A percentile compares a stretch with the other conserved stretches of the same genome.
Conservation (phyloP, 208 protist species). For the Strigomonas culicis region DNA sequence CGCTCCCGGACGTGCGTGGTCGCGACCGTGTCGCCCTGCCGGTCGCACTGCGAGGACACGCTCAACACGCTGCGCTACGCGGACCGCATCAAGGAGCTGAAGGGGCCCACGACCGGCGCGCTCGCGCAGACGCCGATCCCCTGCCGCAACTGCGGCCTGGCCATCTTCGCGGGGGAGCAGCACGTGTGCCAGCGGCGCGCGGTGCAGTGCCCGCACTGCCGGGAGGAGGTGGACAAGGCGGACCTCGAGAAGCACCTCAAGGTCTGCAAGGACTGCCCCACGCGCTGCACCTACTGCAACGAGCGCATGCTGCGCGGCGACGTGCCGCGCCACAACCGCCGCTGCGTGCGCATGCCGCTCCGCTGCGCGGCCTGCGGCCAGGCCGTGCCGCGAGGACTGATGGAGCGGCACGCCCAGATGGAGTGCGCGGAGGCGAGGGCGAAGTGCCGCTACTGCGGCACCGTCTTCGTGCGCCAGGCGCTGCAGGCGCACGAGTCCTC, state of each 20-base stretch:
- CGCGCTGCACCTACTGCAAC: constrained; percentile 68
- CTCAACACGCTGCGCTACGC: constrained; percentile 98
- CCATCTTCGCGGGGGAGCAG: constrained; percentile 58
- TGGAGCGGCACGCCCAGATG: constrained; percentile 50
- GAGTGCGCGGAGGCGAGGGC: constrained; percentile 55
- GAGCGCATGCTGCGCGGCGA: constrained; percentile 63
- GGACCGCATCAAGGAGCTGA: constrained; percentile 91
- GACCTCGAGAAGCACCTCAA: constrained; percentile 63
- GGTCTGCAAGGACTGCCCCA: constrained; percentile 62
- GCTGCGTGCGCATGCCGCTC: constrained; percentile 47
- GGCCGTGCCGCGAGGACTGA: constrained; percentile 37
- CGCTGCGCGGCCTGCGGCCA: constrained; percentile 55
- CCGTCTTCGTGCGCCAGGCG: constrained; percentile 28
- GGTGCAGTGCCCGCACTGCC: constrained; percentile 66
- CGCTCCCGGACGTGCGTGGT: constrained; percentile 92
- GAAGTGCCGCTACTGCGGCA: constrained; percentile 73
- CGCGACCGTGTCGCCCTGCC: constrained; percentile 89
- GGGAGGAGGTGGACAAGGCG: constrained; percentile 56
- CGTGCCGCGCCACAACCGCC: constrained; percentile 38
- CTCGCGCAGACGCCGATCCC: constrained; percentile 38
- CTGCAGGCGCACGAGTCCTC: constrained; percentile 53
- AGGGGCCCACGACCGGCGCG: constrained; percentile 18
- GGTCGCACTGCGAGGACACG: constrained; percentile 91
- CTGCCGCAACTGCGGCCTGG: constrained; percentile 64
- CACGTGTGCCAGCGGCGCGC: constrained; percentile 67